Conservation (phyloP, 2,329 filamentous ascomycete genomes). For the Ophiostoma triangulosporum region DNA sequence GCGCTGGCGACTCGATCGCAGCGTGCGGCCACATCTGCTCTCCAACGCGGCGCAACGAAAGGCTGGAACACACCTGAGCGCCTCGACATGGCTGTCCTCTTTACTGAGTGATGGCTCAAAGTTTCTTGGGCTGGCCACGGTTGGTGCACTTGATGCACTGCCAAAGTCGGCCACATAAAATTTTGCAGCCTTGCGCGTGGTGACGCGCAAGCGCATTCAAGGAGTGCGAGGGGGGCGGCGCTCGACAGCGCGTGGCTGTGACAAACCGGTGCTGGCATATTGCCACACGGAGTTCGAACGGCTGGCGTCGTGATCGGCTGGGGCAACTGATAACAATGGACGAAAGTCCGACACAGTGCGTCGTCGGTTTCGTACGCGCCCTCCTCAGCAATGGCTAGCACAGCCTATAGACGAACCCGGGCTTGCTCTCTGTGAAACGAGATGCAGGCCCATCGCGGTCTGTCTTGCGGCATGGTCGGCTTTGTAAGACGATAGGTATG, state of each 20-base stretch:
- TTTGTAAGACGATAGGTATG: neutral
- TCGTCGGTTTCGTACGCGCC: neutral
- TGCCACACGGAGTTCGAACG: neutral
- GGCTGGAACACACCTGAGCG: neutral
- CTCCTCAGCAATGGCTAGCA: neutral
- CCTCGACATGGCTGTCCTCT: neutral
- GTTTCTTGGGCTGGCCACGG: neutral
- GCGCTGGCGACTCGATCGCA: neutral
- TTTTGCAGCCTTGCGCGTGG: neutral
- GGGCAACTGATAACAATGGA: neutral
- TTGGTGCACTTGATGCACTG: neutral
- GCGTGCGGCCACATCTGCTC: neutral
- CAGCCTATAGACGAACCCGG: neutral
- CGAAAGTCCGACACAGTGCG: neutral
- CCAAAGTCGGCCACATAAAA: neutral
- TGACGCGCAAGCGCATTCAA: neutral
- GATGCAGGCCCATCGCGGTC: neutral
- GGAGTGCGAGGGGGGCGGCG: neutral
- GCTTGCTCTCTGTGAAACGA: neutral
- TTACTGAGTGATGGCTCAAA: neutral
- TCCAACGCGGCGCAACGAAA: neutral
- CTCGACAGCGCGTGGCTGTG: neutral
- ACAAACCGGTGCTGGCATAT: neutral
- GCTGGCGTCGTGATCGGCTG: neutral
- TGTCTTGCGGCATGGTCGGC: neutral